phyloP scores from a whole-genome alignment of 2,329 filamentous ascomycete species.

The Colletotrichum cordylinicola region DNA sequence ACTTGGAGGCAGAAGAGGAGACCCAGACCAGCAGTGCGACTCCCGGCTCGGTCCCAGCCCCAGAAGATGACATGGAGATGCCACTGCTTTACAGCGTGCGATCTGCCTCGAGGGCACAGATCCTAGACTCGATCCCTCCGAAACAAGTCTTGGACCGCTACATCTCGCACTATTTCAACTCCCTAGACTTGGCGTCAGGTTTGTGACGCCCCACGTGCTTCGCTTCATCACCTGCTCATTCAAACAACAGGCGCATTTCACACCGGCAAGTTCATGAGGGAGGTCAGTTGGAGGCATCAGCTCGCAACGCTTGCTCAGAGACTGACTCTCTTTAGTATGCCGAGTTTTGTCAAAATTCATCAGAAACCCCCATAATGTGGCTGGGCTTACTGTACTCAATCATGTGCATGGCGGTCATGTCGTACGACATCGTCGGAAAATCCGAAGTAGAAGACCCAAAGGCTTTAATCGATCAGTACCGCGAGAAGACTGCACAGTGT shows the following conservation, averaged over 20 bases:
- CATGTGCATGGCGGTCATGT: slow-evolving; percentile 41
- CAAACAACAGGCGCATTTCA: not conserved
- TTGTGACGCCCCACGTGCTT: not conserved
- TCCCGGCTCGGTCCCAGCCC: not conserved
- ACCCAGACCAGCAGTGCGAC: not conserved
- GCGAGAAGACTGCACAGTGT: slow-evolving; percentile 40
- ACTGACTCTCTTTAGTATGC: slow-evolving; percentile 39
- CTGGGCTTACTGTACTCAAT: slow-evolving; percentile 52
- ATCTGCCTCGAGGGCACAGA: slow-evolving; percentile 31
- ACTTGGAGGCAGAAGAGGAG: slow-evolving; percentile 34
- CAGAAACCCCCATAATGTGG: slow-evolving; percentile 45
- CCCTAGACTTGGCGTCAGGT: slow-evolving; percentile 28
- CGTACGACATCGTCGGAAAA: not conserved
- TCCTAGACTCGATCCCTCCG: slow-evolving; percentile 38
- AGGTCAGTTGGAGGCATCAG: not conserved
- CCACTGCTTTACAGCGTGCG: slow-evolving; percentile 38
- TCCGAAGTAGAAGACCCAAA: slow-evolving; percentile 2
- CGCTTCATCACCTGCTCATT: not conserved
- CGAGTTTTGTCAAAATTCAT: slow-evolving; percentile 47
- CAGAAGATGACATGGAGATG: slow-evolving; percentile 14
- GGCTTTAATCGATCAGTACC: slow-evolving; percentile 21
- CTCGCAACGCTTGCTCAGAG: too few relatives aligned
- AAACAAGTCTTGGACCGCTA: slow-evolving; percentile 36
- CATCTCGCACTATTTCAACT: slow-evolving; percentile 41
- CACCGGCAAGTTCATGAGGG: not conserved